Percentiles rank a stretch among this genome's conserved stretches.
phyloP scores from a whole-genome alignment of 2,329 filamentous ascomycete genomes.

The Paecilomyces dactylethromorphus region DNA sequence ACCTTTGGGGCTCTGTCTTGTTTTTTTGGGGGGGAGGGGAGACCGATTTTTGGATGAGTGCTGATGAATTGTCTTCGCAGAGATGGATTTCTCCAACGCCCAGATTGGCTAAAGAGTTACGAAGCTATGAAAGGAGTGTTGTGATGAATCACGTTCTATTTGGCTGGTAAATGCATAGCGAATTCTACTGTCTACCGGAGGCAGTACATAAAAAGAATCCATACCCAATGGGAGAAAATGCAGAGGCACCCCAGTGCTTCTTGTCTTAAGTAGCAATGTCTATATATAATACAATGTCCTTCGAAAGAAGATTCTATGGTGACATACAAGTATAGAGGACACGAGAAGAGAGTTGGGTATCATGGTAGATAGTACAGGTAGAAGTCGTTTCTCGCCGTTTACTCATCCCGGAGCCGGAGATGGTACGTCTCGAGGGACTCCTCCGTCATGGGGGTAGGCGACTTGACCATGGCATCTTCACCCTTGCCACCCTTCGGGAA shows the following conservation, averaged over 20 bases:
- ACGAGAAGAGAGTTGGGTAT: background rate
- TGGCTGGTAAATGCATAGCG: background rate
- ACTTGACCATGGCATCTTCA: slow-evolving; percentile 75
- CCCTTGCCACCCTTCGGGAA: slow-evolving; percentile 93
- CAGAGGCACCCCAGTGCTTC: background rate
- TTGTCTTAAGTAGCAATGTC: background rate
- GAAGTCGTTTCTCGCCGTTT: background rate
- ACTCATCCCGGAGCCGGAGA: slow-evolving; percentile 32
- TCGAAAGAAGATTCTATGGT: background rate
- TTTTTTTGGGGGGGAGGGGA: background rate
- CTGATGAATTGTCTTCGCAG: slow-evolving; percentile 22
- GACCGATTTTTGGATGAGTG: background rate
- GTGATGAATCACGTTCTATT: background rate
- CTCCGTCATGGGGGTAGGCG: slow-evolving; percentile 62
- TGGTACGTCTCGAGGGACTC: slow-evolving; percentile 56
- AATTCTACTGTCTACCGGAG: background rate
- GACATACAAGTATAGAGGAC: background rate
- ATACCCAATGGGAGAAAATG: background rate
- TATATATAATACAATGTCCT: background rate
- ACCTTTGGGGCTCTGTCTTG: background rate
- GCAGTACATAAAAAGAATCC: background rate
- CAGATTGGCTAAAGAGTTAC: slow-evolving; percentile 47
- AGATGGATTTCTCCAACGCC: slow-evolving; percentile 63
- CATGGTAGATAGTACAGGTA: background rate
- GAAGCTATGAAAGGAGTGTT: too few relatives aligned